Base-by-base conservation (phyloP, 2,329 filamentous ascomycete species). In the Talaromyces verruculosus region DNA sequence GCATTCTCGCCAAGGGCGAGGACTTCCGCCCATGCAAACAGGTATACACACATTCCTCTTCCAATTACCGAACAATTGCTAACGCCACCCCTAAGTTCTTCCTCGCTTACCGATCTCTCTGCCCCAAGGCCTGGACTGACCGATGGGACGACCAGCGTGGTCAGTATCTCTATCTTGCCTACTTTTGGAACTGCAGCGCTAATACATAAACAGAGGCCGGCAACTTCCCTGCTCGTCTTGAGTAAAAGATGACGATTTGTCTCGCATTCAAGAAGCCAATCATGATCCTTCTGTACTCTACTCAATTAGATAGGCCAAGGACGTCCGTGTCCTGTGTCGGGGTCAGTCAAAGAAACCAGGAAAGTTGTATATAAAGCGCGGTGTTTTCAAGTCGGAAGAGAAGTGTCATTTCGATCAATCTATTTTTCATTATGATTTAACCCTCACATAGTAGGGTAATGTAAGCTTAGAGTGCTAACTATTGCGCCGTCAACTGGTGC, bases 61-160 rank as follows among this genome's bases (percentile, higher is more conserved):
- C 15, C 19, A 19, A 8, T 25, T 30, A 2, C 19, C 11, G 53
- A 37, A 3, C 11, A 57, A n/a, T 35, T 37, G 53, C 53, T 57
- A 10, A 57, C 15, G 11, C 3, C 17, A 8, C 2, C 15, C 17
- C 5, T 25, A 13, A 99, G 94, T 99, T 99, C 87, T 92, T 89
- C 86, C 88, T 96, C 76, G 93, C 95, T 75, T 99, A 97, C 87
- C 90, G 92, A 81, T 97, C 95, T 73, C 89, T 99, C 72, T 99
- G 96, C 90, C 95, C 96, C 75, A 95, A 91, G 81, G 87, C 88
- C 77, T 99, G 95, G 95, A 90, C 91, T 79, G 83, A 89, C 82
- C 88, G 95, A 83, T 99, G 95, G 95, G 94, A 99, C 79, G 92
- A 95, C 77, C 95, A 98, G 86, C 91, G 95, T 83, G 92, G 92